These are phyloP conservation scores for Neopestalotiopsis clavispora DNA, from an alignment of 2,329 filamentous ascomycete genomes.

Conservation along the genomic window DNA sequence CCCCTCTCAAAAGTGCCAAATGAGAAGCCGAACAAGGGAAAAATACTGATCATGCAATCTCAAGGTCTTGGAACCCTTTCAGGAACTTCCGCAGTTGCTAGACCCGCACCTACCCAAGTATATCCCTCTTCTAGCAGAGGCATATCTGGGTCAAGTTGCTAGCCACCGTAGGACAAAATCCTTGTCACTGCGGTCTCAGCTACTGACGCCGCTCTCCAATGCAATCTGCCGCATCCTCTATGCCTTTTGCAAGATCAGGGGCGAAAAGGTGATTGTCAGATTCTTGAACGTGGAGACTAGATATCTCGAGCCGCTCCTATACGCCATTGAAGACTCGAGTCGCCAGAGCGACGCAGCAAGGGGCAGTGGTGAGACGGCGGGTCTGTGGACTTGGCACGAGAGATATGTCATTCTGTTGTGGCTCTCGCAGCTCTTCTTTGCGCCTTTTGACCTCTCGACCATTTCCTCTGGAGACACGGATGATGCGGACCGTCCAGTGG, in stretches of 20 bases:
- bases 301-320: conserved; percentile 80
- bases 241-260: conserved; percentile 90
- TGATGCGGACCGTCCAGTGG: conserved; percentile 45
- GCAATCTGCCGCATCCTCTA: conserved; percentile 85
- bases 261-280: conserved; percentile 88
- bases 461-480: conserved; percentile 71
- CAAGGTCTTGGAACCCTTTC: conserved; percentile 80
- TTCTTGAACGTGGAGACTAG: conserved; percentile 91
- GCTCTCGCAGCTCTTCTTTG: conserved; percentile 81
- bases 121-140: conserved; percentile 74
- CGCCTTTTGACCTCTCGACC: conserved; percentile 87
- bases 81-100: conserved; percentile 92
- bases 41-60: conserved; percentile 28
- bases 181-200: conserved; percentile 41
- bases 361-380: conserved; percentile 21
- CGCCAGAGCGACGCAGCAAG: conserved; percentile 23
- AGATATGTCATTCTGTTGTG: conserved; percentile 86
- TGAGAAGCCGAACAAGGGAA: conserved; percentile 21
- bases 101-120: conserved; percentile 81
- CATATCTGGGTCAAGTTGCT: conserved; percentile 72
- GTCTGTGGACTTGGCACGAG: conserved; percentile 78
- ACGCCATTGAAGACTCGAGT: conserved; percentile 70
- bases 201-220: conserved; percentile 62
- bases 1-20: conserved; percentile 27
- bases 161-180: conserved; percentile 46